Percentiles rank a stretch among this genome's conserved stretches.
Evolutionary conservation across 768 basidiomycete species (phyloP).

Genomic region (Agrocybe praecox): DNA sequence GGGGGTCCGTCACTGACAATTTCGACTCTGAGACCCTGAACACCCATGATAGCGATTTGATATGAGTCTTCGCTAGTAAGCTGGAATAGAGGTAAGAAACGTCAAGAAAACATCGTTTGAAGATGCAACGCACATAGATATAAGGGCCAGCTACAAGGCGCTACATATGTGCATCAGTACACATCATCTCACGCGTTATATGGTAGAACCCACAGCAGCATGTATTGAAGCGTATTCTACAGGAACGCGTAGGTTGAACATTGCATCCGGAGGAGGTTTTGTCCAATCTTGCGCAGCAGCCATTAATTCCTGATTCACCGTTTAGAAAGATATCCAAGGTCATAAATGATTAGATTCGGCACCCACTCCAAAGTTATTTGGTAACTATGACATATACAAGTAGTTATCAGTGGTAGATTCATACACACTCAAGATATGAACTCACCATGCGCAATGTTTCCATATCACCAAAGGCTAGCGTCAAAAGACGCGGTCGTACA

Average conservation of each 20-base stretch:
- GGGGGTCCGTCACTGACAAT: conserved; percentile 86
- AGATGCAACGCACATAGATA: conserved; percentile 64
- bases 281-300: conserved; percentile 82
- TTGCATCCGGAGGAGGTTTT: conserved; percentile 80
- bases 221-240: conserved; percentile 87
- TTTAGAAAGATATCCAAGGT: conserved; percentile 6
- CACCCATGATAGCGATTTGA: conserved; percentile 85
- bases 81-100: conserved; percentile 37
- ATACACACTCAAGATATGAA: conserved; percentile 4
- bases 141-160: conserved; percentile 81
- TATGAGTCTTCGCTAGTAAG: conserved; percentile 85
- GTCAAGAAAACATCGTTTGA: neutral
- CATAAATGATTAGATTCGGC: neutral
- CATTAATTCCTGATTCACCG: conserved; percentile 69
- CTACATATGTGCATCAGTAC: conserved; percentile 38
- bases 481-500: conserved; percentile 74
- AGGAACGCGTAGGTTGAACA: conserved; percentile 77
- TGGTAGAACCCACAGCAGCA: conserved; percentile 63
- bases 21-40: conserved; percentile 82
- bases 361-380: conserved; percentile 64
- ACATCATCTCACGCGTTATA: conserved; percentile 9
- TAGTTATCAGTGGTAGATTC: neutral
- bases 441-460: conserved; percentile 79
- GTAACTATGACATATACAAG: conserved; percentile 49
- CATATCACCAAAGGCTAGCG: conserved; percentile 83